A percentile compares a stretch with the other conserved stretches of the same genome.
phyloP scores from a whole-genome alignment of 139 green algal genomes.

The Zygnema circumcarinatum region DNA sequence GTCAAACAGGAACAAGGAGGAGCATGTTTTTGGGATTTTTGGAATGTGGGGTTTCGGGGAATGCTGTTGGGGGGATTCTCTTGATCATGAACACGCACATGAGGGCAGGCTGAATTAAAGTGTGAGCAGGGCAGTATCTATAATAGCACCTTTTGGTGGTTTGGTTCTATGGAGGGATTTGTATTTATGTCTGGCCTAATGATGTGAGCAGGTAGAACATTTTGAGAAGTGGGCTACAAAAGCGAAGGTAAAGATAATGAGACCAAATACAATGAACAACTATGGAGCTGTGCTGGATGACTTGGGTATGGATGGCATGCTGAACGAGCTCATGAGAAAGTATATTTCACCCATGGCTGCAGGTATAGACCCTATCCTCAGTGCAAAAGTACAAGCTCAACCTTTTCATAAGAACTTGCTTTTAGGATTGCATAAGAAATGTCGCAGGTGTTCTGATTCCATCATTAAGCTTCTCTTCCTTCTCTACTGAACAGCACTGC shows the following conservation, averaged over 20 bases:
- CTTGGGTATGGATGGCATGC: conserved; percentile 11
- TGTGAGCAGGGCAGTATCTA: too few relatives aligned
- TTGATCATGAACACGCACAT: too few relatives aligned
- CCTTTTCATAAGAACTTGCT: not conserved
- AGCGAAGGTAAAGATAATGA: conserved; percentile 22
- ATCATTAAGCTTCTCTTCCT: not conserved
- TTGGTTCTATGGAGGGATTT: too few relatives aligned
- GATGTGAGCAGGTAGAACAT: conserved; percentile 28
- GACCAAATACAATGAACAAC: conserved; percentile 41
- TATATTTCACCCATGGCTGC: not conserved
- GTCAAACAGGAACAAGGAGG: not conserved
- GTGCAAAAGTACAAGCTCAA: not conserved
- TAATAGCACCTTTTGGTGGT: too few relatives aligned
- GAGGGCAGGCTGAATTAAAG: too few relatives aligned
- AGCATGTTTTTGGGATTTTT: not conserved
- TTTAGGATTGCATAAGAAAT: not conserved
- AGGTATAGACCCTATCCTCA: not conserved
- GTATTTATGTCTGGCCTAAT: too few relatives aligned
- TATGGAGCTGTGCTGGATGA: conserved; percentile 29
- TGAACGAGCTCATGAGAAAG: conserved; percentile 11
- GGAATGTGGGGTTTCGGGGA: not conserved
- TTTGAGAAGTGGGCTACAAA: conserved; percentile 15
- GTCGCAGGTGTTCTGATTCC: not conserved
- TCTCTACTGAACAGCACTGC: too few relatives aligned
- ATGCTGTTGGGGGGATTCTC: too few relatives aligned